phyloP scores from a whole-genome alignment of 192 early-diverging fungal genomes.

The Tieghemiomyces parasiticus region DNA sequence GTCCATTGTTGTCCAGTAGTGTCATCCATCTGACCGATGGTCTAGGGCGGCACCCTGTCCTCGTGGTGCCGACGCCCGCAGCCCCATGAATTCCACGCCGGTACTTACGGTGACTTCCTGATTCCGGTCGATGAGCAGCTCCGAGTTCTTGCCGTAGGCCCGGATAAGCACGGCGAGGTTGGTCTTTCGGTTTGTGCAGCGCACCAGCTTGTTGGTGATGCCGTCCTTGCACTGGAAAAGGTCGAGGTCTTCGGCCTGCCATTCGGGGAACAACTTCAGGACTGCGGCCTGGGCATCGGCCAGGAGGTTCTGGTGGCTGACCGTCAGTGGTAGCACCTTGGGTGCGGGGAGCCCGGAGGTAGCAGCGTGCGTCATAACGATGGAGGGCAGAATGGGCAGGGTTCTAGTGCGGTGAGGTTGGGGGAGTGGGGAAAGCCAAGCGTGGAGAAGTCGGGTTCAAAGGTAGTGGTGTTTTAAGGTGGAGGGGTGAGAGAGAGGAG shows the following conservation, averaged over 20 bases:
- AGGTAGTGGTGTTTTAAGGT: too few relatives aligned
- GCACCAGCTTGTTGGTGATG: constrained; percentile 73
- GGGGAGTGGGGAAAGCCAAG: too few relatives aligned
- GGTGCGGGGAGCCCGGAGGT: neutral
- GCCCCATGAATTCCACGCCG: too few relatives aligned
- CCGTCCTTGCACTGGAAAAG: constrained; percentile 62
- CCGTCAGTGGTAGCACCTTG: constrained; percentile 13
- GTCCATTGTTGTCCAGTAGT: too few relatives aligned
- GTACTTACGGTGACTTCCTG: constrained; percentile 78
- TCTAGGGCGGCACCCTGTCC: too few relatives aligned
- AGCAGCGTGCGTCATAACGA: neutral
- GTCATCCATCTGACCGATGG: too few relatives aligned
- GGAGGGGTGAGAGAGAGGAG: too few relatives aligned
- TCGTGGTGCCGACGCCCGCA: too few relatives aligned
- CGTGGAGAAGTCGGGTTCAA: too few relatives aligned
- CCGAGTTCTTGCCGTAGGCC: constrained; percentile 76
- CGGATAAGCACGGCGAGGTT: constrained; percentile 60
- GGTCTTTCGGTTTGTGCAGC: constrained; percentile 41
- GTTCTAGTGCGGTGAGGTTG: too few relatives aligned
- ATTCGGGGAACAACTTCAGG: constrained; percentile 38
- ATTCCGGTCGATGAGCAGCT: constrained; percentile 73
- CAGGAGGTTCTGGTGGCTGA: constrained; percentile 39
- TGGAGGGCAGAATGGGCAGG: too few relatives aligned
- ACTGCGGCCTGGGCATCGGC: constrained; percentile 42
- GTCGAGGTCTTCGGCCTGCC: constrained; percentile 36